Evolutionary conservation across 192 early-diverging fungal genomes (phyloP), one percentile per base, ranked within the genome.

Genomic region (Phlyctochytrium planicorne): DNA sequence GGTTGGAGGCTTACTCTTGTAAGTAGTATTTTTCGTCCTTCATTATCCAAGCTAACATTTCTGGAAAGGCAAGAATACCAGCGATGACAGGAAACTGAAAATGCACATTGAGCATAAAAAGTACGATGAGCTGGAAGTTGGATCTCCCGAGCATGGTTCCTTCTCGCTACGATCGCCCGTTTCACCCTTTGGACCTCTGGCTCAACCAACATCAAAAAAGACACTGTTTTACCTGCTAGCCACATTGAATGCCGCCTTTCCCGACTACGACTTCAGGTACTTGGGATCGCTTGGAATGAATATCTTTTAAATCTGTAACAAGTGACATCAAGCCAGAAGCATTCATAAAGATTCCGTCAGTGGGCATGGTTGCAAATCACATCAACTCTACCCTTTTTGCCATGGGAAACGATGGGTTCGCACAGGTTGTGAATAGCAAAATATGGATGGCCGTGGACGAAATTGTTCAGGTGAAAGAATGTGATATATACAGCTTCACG

Each of bases 211-310:
- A 1, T 91, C 91, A 24, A 82, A 94, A 34, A 90, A 90, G 80
- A 94, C 92, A 3, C 81, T 97, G 35, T 97, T 97, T 73, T 96
- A 96, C 66, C 82, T 99, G 30, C 89, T 99, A 23, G 92, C 91
- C 16, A 99, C 97, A 2, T 80, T 99, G 35, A 99, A 99, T 74
- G 90, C 94, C 1, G 91, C 92, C 6, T 99, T 92, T 65, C 95
- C 97, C 12, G 95, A 99, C 75, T 94, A 97, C 73, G 97, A 98
- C 74, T 99, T 96, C 82, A 94, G 89, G 89, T 90, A 79, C 50
- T 75, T 53, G 23, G 24, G 32, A 34, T n/a, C 2, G 57, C 20
- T 33, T 63, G 1, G 12, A n/a, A 50, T 50, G 47, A n/a, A 16
- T 12, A n/a, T 16, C 12, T 50, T n/a, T 50, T 16, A 50, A 12